phyloP scores from a whole-genome alignment of 2,329 filamentous ascomycete genomes.

The Davidsoniella virescens region DNA sequence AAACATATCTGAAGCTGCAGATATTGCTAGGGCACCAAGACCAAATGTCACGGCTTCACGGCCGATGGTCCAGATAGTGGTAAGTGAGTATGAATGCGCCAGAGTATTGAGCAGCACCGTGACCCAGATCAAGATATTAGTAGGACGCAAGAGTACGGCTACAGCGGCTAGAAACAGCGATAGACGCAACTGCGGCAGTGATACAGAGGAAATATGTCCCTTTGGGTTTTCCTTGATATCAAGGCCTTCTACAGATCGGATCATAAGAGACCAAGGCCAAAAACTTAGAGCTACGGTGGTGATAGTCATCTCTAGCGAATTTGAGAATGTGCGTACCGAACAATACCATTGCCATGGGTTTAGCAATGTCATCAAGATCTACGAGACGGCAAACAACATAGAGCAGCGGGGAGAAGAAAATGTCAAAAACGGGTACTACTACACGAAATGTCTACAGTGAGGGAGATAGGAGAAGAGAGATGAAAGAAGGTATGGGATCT shows the following conservation, averaged over 20 bases:
- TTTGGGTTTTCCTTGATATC: conserved; percentile 23
- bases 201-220: background rate
- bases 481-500: background rate
- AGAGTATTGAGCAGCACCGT: conserved; percentile 39
- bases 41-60: conserved; percentile 51
- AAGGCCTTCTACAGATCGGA: conserved; percentile 19
- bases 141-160: conserved; percentile 76
- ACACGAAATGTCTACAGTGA: background rate
- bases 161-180: conserved; percentile 62
- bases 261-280: conserved; percentile 71
- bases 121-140: conserved; percentile 75
- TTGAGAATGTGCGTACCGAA: conserved; percentile 84
- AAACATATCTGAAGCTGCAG: conserved; percentile 50
- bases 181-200: conserved; percentile 25
- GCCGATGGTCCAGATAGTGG: conserved; percentile 34
- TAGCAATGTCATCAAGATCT: conserved; percentile 54
- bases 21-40: conserved; percentile 43
- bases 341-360: conserved; percentile 97
- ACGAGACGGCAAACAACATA: conserved; percentile 10
- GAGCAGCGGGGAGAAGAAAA: background rate
- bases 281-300: conserved; percentile 63
- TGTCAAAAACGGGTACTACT: conserved; percentile 1
- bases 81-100: conserved; percentile 17
- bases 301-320: conserved; percentile 79
- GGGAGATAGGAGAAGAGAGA: conserved; percentile 15